Base-by-base conservation (phyloP, 2,329 filamentous ascomycete species). In the Rugonectria rugulosa region DNA sequence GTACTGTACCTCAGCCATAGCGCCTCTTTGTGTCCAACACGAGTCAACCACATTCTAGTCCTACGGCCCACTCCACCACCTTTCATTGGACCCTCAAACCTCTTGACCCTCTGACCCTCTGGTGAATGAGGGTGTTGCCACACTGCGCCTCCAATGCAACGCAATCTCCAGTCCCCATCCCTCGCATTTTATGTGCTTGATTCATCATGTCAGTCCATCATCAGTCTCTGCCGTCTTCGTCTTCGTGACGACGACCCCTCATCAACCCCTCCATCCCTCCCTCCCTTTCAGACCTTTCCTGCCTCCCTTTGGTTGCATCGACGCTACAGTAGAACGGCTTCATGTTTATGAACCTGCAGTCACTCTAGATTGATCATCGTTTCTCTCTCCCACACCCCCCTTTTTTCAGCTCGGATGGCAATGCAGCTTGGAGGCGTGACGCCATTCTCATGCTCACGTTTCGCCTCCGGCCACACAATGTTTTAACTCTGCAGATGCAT, bases 61-160 rank as follows among this genome's bases (percentile, higher is more conserved):
- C 32, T 14, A 29, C 21, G 14, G 12, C 37, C 21, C 23, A 17
- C 11, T 41, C 46, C 46, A 46, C 42, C 43, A 24, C 41, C n/a
- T 24, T 26, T 17, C 11, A 47, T 32, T 59, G 50, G 12, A 40
- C 31, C 23, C 32, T 52, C n/a, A n/a, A n/a, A n/a, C n/a, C n/a
- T n/a, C n/a, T n/a, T n/a, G n/a, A n/a, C n/a, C n/a, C n/a, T n/a
- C n/a, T n/a, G n/a, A n/a, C n/a, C n/a, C n/a, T n/a, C n/a, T n/a
- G n/a, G n/a, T n/a, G n/a, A 32, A 36, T 48, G 34, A 45, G 42
- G 54, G 49, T 44, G 60, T 56, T 47, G 51, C 42, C 44, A 56
- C 64, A 7, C 37, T 67, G 64, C 57, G 64, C 64, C 60, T 46
- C 55, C 37, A 59, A 63, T 53, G 62, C 55, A 58, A 66, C 57